Evolutionary conservation across 2,329 filamentous ascomycete species (phyloP).

Genomic region (Calonectria hongkongensis): DNA sequence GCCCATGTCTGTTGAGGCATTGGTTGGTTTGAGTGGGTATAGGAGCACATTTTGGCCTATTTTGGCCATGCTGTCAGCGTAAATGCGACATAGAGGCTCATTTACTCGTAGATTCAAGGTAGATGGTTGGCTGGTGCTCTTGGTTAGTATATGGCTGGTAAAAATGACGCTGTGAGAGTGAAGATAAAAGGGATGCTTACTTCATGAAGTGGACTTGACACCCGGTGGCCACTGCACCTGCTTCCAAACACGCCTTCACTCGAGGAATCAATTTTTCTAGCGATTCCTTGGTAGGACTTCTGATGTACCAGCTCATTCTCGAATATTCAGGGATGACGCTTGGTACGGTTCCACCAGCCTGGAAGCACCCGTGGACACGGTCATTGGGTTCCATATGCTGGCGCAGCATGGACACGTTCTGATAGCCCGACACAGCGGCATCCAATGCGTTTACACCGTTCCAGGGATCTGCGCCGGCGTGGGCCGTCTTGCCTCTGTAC

Average conservation of each 20-base stretch:
- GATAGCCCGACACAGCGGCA: constrained; percentile 57
- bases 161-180: background rate
- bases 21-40: constrained; percentile 6
- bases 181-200: background rate
- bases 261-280: constrained; percentile 14
- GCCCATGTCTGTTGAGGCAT: constrained; percentile 12
- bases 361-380: constrained; percentile 12
- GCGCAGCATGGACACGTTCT: constrained; percentile 56
- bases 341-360: background rate
- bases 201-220: constrained; percentile 8
- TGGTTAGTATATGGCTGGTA: background rate
- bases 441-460: constrained; percentile 60
- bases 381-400: constrained; percentile 54
- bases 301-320: constrained; percentile 12
- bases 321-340: constrained; percentile 5
- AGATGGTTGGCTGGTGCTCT: background rate
- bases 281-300: constrained; percentile 10
- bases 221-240: background rate
- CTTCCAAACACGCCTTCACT: background rate
- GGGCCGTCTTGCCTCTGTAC: constrained; percentile 54
- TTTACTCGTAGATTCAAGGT: constrained; percentile 15
- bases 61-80: constrained; percentile 17
- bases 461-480: constrained; percentile 59
- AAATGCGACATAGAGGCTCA: constrained; percentile 4
- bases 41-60: constrained; percentile 18